phyloP scores from a whole-genome alignment of 1,139 yeast genomes.

The Scheffersomyces quercinus region DNA sequence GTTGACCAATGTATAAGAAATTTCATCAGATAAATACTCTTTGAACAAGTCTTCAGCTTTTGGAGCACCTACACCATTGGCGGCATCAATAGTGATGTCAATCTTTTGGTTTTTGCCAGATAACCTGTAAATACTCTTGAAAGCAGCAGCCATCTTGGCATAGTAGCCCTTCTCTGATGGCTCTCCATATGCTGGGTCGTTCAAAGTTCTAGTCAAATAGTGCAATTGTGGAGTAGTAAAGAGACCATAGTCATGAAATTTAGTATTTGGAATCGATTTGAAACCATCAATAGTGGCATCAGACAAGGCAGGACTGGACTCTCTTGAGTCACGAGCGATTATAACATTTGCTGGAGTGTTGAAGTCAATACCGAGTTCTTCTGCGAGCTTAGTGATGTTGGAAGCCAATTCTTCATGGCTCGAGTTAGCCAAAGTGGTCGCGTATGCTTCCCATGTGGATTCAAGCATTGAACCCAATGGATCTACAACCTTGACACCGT shows the following conservation, averaged over 20 bases:
- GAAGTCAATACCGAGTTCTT: slow-evolving; percentile 41
- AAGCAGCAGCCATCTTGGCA: slow-evolving; percentile 51
- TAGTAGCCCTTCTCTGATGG: slow-evolving; percentile 74
- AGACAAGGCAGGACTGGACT: slow-evolving; percentile 70
- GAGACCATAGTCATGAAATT: slow-evolving; percentile 59
- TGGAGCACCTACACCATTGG: slow-evolving; percentile 95
- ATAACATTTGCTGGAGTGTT: slow-evolving; percentile 40
- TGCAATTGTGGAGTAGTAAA: slow-evolving; percentile 95
- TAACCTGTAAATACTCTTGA: slow-evolving; percentile 30
- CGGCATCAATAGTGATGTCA: slow-evolving; percentile 73
- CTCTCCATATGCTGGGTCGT: slow-evolving; percentile 63
- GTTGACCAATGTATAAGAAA: slow-evolving; percentile 57
- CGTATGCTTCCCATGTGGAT: slow-evolving; percentile 79
- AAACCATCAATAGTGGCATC: slow-evolving; percentile 70
- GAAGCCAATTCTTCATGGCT: slow-evolving; percentile 36
- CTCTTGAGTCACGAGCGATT: slow-evolving; percentile 74
- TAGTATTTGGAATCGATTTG: slow-evolving; percentile 45
- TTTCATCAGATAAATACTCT: slow-evolving; percentile 38
- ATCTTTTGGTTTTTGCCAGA: slow-evolving; percentile 29
- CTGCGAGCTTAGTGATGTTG: slow-evolving; percentile 27
- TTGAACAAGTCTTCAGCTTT: slow-evolving; percentile 55
- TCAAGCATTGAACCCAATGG: slow-evolving; percentile 94
- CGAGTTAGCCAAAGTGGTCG: slow-evolving; percentile 79
- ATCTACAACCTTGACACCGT: slow-evolving; percentile 94
- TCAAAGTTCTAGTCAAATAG: slow-evolving; percentile 73